phyloP scores from a whole-genome alignment of 768 basidiomycete genomes.

The Leccinum obscurum region DNA sequence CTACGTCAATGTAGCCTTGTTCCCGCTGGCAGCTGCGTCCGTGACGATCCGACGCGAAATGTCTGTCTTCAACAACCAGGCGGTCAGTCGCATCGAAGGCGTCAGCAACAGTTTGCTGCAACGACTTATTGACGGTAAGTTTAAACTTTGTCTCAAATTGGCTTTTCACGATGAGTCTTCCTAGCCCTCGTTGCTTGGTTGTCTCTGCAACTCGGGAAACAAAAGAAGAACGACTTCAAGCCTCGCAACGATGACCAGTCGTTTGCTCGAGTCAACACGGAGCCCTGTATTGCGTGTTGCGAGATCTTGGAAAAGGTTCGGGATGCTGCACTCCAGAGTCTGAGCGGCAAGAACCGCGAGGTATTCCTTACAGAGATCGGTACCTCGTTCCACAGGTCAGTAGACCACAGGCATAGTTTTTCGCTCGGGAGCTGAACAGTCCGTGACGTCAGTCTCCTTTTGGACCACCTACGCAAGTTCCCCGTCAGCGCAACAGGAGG shows the following conservation, averaged over 20 bases:
- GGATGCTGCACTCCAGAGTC: slow-evolving; percentile 68
- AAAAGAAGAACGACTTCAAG: slow-evolving; percentile 96
- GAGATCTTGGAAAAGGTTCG: slow-evolving; percentile 81
- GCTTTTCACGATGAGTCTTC: background rate
- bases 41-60: slow-evolving; percentile 91
- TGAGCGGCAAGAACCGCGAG: slow-evolving; percentile 93
- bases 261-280: slow-evolving; percentile 92
- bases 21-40: slow-evolving; percentile 83
- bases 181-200: slow-evolving; percentile 77
- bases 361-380: slow-evolving; percentile 93
- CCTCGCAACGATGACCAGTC: slow-evolving; percentile 95
- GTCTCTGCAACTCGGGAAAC: slow-evolving; percentile 74
- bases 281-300: slow-evolving; percentile 86
- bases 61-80: slow-evolving; percentile 88
- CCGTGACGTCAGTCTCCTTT: slow-evolving; percentile 58
- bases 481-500: slow-evolving; percentile 96
- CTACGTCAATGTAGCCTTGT: slow-evolving; percentile 86
- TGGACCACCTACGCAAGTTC: slow-evolving; percentile 96
- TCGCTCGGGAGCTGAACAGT: slow-evolving; percentile 10
- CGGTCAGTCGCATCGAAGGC: slow-evolving; percentile 81
- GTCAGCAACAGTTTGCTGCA: slow-evolving; percentile 79
- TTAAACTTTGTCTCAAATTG: background rate
- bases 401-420: background rate
- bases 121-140: slow-evolving; percentile 76
- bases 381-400: slow-evolving; percentile 86